phyloP scores from a whole-genome alignment of 148 eudicot species.

The Arbutus unedo region DNA sequence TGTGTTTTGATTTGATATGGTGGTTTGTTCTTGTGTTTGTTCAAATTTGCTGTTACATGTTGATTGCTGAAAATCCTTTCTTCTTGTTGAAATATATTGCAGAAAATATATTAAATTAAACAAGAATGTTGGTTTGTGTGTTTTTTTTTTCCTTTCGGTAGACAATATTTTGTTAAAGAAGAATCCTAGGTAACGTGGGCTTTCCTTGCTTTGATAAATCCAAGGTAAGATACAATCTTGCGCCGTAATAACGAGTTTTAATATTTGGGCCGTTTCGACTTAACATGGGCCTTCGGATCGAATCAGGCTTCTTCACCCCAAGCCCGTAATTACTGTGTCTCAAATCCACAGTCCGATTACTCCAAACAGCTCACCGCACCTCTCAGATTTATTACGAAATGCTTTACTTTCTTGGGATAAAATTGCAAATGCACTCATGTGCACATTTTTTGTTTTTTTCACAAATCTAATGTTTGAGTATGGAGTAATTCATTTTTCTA shows the following conservation, averaged over 20 bases:
- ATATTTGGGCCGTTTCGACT: not conserved
- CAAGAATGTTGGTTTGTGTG: no score
- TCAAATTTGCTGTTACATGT: not conserved
- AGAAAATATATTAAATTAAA: not conserved
- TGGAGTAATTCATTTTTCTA: no score
- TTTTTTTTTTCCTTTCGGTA: no score
- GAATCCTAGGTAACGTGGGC: no score
- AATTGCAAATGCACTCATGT: not conserved
- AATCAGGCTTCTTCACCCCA: not conserved
- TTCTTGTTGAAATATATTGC: not conserved
- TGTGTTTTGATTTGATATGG: conserved; percentile 1
- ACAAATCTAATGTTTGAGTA: no score
- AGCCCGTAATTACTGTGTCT: not conserved
- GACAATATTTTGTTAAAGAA: no score
- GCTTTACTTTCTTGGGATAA: not conserved
- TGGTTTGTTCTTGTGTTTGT: not conserved
- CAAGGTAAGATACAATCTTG: no score
- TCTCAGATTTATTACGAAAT: no score
- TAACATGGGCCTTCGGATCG: not conserved
- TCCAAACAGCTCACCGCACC: not conserved
- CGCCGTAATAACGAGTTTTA: not conserved
- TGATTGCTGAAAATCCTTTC: not conserved
- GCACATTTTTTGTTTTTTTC: no score
- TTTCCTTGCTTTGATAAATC: no score
- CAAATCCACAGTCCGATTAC: not conserved